A percentile compares a stretch with the other conserved stretches of the same genome.
phyloP scores from a whole-genome alignment of 352 stramenopile genomes.

The Pythium aristosporum region DNA sequence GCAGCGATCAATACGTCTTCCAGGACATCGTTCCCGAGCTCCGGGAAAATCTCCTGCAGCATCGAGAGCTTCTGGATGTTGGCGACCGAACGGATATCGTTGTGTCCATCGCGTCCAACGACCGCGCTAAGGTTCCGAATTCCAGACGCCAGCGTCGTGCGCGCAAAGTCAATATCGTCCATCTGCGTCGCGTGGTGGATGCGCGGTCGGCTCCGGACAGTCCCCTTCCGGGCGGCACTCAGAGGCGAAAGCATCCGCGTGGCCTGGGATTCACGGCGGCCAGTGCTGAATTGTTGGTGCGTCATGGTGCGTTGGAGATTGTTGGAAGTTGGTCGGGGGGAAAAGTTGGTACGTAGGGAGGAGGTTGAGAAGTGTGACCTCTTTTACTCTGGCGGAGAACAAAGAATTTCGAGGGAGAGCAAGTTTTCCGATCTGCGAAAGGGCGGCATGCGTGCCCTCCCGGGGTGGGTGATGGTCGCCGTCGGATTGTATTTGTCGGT shows the following conservation, averaged over 20 bases:
- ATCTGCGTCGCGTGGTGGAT: conserved; percentile 13
- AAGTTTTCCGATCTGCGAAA: conserved; percentile 16
- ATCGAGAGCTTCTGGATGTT: conserved; percentile 46
- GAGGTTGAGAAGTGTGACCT: too few species aligned
- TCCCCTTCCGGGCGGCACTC: conserved; percentile 16
- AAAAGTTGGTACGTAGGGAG: conserved; percentile 2
- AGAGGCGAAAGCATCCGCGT: neutral
- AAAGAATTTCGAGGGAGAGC: neutral
- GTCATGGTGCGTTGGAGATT: conserved; percentile 8
- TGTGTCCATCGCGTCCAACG: conserved; percentile 20
- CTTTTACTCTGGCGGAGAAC: too few species aligned
- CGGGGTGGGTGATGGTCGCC: conserved; percentile 21
- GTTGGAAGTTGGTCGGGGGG: conserved; percentile 1
- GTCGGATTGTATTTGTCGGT: conserved; percentile 22
- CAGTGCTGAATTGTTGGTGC: conserved; percentile 13
- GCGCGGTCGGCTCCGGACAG: conserved; percentile 19
- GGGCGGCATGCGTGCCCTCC: conserved; percentile 7
- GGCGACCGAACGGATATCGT: conserved; percentile 34
- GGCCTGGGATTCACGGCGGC: neutral
- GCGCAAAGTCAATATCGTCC: conserved; percentile 27
- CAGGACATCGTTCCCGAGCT: conserved; percentile 42
- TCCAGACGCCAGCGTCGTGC: neutral
- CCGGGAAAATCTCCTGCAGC: conserved; percentile 63
- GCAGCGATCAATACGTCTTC: conserved; percentile 62
- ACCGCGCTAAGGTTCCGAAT: conserved; percentile 21